Conservation (phyloP, 2,329 filamentous ascomycete genomes). For the Xylariaceae sp. region DNA sequence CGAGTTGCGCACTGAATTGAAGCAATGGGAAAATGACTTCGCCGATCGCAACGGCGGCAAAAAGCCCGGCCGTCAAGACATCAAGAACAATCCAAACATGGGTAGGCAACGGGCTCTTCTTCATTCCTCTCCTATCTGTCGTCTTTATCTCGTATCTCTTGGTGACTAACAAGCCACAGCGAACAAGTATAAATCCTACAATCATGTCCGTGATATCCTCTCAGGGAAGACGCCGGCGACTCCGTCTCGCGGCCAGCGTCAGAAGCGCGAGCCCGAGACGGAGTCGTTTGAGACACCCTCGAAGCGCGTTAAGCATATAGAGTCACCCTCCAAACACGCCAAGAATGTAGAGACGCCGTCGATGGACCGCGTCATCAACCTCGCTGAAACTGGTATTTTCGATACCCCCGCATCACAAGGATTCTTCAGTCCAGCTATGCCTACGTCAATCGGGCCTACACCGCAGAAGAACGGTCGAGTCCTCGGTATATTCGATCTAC, state of each 20-base stretch:
- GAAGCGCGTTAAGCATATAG: slow-evolving; percentile 44
- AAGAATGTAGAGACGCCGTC: slow-evolving; percentile 45
- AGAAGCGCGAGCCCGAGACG: slow-evolving; percentile 40
- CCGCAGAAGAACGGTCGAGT: slow-evolving; percentile 74
- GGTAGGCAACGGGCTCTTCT: slow-evolving; percentile 41
- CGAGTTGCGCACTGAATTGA: slow-evolving; percentile 62
- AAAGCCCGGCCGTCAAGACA: slow-evolving; percentile 69
- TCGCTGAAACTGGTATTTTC: slow-evolving; percentile 36
- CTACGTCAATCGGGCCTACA: slow-evolving; percentile 66
- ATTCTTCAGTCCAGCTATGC: slow-evolving; percentile 54
- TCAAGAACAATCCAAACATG: slow-evolving; percentile 67
- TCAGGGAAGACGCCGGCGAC: slow-evolving; percentile 45
- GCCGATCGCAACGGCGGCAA: slow-evolving; percentile 55
- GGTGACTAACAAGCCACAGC: slow-evolving; percentile 39
- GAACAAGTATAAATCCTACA: slow-evolving; percentile 72
- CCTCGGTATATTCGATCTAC: slow-evolving; percentile 69
- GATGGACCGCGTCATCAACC: slow-evolving; percentile 29
- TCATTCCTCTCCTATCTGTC: background rate
- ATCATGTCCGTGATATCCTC: slow-evolving; percentile 56
- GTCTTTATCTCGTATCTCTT: background rate
- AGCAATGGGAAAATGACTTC: slow-evolving; percentile 69
- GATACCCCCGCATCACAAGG: slow-evolving; percentile 54
- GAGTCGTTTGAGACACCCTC: slow-evolving; percentile 42
- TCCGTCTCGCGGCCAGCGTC: slow-evolving; percentile 31
- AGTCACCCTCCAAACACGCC: slow-evolving; percentile 42